Evolutionary conservation across 2,329 filamentous ascomycete species (phyloP), one percentile per base, ranked within the genome.

Genomic region (Aureobasidium sp.): DNA sequence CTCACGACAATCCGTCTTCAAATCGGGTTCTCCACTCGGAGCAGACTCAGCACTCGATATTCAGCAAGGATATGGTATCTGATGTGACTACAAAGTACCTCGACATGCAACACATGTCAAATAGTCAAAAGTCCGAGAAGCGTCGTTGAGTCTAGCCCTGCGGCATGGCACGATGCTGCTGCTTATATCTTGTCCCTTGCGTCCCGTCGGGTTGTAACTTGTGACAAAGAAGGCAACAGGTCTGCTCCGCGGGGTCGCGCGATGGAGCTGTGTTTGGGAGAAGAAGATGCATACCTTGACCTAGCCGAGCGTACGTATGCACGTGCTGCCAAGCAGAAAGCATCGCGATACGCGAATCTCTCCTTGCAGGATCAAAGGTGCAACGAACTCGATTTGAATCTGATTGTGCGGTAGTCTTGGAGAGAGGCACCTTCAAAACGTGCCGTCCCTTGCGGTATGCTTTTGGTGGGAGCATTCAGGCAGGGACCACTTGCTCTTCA

Each of bases 71-170:
- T 41, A 41, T 8, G 53, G 53, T 57, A 36, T 57, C 53, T 45
- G 53, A 57, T 30, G 41, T 57, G 27, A 45, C 53, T 45, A 44
- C 41, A 21, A 57, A 34, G 53, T 54, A 54, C 50, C n/a, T 41
- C 21, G 30, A 36, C n/a, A 21, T 21, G 21, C 21, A 21, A 21
- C 27, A 47, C 30, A 27, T 27, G 16, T 39, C 32, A 21, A 21
- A 21, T 21, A 21, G 21, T 21, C 21, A 21, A 21, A 54, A 54
- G 50, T 54, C 50, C 50, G 50, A 41, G 11, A 16, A 54, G 36
- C 29, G 30, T 45, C 30, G 41, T 45, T 10, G 29, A 45, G 53
- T 45, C 53, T 34, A 36, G 41, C 37, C 37, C 37, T 21, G 37
- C 52, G 37, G 37, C 15, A 27, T 27, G 52, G 52, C 37, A 54